These are phyloP conservation scores for Ophiosphaerella narmari DNA, from an alignment of 2,329 filamentous ascomycete genomes.

Conservation along the genomic window DNA sequence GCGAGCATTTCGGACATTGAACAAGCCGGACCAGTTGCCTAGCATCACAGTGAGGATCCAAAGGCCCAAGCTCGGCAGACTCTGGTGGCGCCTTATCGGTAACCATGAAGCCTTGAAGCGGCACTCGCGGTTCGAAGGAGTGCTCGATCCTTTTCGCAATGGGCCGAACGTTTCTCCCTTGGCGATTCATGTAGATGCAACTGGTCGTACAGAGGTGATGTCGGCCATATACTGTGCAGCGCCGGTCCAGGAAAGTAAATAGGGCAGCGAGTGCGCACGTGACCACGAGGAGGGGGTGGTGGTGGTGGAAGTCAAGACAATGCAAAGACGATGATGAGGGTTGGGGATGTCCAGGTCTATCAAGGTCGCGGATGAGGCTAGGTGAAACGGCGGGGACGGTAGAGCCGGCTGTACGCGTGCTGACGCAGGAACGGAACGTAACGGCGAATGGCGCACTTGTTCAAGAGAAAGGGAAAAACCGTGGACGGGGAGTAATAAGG, in stretches of 20 bases:
- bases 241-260: constrained; percentile 5
- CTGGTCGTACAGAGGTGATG: constrained; percentile 16
- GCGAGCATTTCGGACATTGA: constrained; percentile 77
- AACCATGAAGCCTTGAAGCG: constrained; percentile 49
- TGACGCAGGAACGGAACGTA: constrained; percentile 18
- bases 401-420: constrained; percentile 18
- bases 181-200: constrained; percentile 43
- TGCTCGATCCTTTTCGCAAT: constrained; percentile 39
- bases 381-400: constrained; percentile 10
- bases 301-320: too few relatives aligned
- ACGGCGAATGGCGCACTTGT: neutral
- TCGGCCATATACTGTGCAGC: constrained; percentile 26
- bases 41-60: constrained; percentile 60
- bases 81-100: constrained; percentile 41
- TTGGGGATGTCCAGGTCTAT: neutral
- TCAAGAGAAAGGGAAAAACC: neutral
- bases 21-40: constrained; percentile 72
- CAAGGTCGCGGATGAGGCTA: neutral
- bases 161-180: constrained; percentile 39
- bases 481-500: neutral
- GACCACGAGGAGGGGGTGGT: too few relatives aligned
- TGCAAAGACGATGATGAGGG: neutral
- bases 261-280: neutral
- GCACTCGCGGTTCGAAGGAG: constrained; percentile 31
- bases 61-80: constrained; percentile 41